Evolutionary conservation across 371 early-diverging fungal genomes (phyloP).

Genomic region (Syncephalastrum monosporum): DNA sequence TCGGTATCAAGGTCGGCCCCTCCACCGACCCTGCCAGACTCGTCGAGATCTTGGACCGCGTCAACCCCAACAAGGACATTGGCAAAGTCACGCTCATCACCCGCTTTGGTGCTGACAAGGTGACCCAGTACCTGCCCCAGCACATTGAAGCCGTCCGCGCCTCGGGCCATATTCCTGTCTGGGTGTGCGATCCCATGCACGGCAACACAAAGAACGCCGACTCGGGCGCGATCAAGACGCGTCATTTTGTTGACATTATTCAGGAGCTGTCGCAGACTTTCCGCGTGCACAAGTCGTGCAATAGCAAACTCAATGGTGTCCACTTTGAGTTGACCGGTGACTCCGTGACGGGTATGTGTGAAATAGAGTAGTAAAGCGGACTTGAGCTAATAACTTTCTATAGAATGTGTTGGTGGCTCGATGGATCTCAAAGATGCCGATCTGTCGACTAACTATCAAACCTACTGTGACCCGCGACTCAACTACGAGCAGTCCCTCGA

Average conservation of each 20-base stretch:
- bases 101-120: slow-evolving; percentile 87
- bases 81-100: slow-evolving; percentile 96
- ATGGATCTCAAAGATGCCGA: slow-evolving; percentile 85
- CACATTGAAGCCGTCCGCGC: slow-evolving; percentile 88
- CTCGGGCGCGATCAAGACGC: slow-evolving; percentile 84
- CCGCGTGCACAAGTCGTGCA: slow-evolving; percentile 73
- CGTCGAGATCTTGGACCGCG: slow-evolving; percentile 73
- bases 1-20: slow-evolving; percentile 96
- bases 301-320: slow-evolving; percentile 88
- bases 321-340: slow-evolving; percentile 97
- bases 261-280: slow-evolving; percentile 82
- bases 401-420: slow-evolving; percentile 95
- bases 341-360: slow-evolving; percentile 62
- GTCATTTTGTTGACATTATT: slow-evolving; percentile 83
- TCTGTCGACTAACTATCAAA: slow-evolving; percentile 86
- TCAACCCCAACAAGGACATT: slow-evolving; percentile 83
- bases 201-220: slow-evolving; percentile 88
- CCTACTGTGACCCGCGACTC: slow-evolving; percentile 92
- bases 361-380: neutral
- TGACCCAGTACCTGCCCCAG: slow-evolving; percentile 77
- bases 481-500: slow-evolving; percentile 97
- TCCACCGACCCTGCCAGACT: slow-evolving; percentile 85
- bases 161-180: slow-evolving; percentile 87
- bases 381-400: neutral
- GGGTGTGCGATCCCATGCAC: slow-evolving; percentile 98